A percentile compares a stretch with the other conserved stretches of the same genome.
Evolutionary conservation across 345 rosid genomes (phyloP).

Genomic region (Bruguiera gymnorhiza): DNA sequence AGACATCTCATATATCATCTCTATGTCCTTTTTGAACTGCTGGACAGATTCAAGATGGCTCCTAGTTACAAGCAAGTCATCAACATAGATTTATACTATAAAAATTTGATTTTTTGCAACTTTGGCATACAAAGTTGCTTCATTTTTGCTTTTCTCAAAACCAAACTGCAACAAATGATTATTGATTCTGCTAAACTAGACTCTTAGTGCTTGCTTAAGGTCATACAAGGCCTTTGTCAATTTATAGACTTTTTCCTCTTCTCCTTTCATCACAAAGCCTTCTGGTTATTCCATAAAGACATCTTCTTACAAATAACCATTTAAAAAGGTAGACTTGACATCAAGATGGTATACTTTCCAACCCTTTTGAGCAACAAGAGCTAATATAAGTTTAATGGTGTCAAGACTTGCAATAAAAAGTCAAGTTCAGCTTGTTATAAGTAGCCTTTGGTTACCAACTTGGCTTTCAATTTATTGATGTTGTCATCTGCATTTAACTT

Average conservation of each 20-base stretch:
- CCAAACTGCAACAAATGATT: too few relatives aligned
- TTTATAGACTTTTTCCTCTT: neutral
- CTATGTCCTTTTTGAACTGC: neutral
- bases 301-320: neutral
- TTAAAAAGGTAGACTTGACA: slow-evolving; percentile 2
- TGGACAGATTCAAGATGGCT: neutral
- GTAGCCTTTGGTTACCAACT: neutral
- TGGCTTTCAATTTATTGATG: neutral
- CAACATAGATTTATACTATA: neutral
- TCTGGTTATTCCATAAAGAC: neutral
- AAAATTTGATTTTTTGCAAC: too few relatives aligned
- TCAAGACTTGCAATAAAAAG: neutral
- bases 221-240: neutral
- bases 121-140: too few relatives aligned
- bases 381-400: neutral
- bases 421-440: neutral
- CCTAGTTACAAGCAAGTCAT: neutral
- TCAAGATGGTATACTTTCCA: neutral
- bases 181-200: neutral
- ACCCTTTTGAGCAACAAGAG: neutral
- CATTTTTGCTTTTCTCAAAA: too few relatives aligned
- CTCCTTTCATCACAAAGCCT: neutral
- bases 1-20: neutral
- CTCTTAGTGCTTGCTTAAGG: neutral
- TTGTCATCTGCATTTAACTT: too few relatives aligned